Conservation (phyloP, 2,329 filamentous ascomycete genomes). For the Xylariaceae sp. region DNA sequence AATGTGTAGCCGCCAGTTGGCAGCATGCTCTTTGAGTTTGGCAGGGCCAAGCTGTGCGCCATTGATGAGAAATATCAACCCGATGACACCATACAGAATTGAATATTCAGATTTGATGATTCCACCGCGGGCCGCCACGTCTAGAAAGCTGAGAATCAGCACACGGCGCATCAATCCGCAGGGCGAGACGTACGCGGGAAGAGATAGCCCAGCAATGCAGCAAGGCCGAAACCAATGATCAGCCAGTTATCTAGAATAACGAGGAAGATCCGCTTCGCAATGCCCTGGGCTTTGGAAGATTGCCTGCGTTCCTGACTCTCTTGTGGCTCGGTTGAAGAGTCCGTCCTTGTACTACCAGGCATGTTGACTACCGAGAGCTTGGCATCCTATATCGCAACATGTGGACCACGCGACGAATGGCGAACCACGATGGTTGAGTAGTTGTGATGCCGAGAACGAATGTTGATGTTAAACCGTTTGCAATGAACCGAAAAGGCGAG, state of each 20-base stretch:
- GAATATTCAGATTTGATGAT: constrained; percentile 53
- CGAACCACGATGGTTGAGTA: not conserved
- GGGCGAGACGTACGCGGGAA: constrained; percentile 42
- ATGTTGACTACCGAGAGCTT: not conserved
- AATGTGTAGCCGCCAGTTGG: constrained; percentile 66
- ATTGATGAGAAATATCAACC: constrained; percentile 68
- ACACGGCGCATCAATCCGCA: not conserved
- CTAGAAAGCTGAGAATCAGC: constrained; percentile 24
- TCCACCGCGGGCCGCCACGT: constrained; percentile 48
- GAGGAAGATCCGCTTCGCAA: constrained; percentile 14
- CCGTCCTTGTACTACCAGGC: not conserved
- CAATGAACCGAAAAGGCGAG: not conserved
- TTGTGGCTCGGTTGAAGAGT: not conserved
- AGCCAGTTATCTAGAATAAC: constrained; percentile 32
- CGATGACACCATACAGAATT: constrained; percentile 67
- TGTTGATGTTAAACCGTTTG: not conserved
- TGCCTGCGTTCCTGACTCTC: not conserved
- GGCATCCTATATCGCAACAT: not conserved
- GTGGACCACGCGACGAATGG: not conserved
- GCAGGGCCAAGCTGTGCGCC: constrained; percentile 65
- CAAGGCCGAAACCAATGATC: constrained; percentile 30
- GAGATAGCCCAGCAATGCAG: constrained; percentile 31
- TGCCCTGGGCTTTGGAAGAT: constrained; percentile 6
- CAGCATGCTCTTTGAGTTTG: constrained; percentile 59
- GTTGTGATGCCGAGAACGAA: not conserved